A percentile compares a stretch with the other conserved stretches of the same genome.
phyloP scores from a whole-genome alignment of 371 early-diverging fungal genomes.

The Lichtheimia hyalospora region DNA sequence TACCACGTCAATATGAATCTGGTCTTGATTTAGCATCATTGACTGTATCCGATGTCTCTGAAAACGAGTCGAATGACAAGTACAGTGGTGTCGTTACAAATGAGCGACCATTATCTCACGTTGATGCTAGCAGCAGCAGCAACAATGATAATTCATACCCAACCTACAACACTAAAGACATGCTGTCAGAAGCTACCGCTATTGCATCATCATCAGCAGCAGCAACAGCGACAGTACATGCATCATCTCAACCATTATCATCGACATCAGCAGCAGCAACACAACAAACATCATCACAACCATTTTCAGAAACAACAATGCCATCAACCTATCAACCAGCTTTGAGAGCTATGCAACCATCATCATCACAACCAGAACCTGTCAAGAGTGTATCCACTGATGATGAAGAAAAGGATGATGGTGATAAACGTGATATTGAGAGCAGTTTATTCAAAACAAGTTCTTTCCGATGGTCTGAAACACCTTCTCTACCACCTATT shows the following conservation, averaged over 20 bases:
- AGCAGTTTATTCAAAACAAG: constrained; percentile 9
- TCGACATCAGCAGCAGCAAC: too few species aligned
- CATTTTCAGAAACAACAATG: too few species aligned
- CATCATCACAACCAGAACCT: background rate
- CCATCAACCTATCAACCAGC: too few species aligned
- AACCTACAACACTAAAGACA: background rate
- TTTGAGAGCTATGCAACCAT: too few species aligned
- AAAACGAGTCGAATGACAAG: constrained; percentile 7
- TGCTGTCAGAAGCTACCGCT: background rate
- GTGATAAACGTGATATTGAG: background rate
- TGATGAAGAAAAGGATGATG: background rate
- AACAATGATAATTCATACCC: too few species aligned
- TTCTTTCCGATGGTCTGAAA: constrained; percentile 23
- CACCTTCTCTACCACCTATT: constrained; percentile 16
- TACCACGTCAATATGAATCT: constrained; percentile 9
- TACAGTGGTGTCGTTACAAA: constrained; percentile 4
- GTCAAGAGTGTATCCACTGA: background rate
- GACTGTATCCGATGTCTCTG: background rate
- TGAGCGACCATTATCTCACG: constrained; percentile 4
- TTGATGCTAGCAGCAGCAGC: background rate
- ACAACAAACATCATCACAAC: too few species aligned
- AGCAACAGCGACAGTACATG: background rate
- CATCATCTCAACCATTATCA: too few species aligned
- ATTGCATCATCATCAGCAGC: background rate
- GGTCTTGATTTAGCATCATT: constrained; percentile 13